These are phyloP conservation scores for Triadica sebifera DNA, from an alignment of 345 rosid genomes.

Conservation along the genomic window DNA sequence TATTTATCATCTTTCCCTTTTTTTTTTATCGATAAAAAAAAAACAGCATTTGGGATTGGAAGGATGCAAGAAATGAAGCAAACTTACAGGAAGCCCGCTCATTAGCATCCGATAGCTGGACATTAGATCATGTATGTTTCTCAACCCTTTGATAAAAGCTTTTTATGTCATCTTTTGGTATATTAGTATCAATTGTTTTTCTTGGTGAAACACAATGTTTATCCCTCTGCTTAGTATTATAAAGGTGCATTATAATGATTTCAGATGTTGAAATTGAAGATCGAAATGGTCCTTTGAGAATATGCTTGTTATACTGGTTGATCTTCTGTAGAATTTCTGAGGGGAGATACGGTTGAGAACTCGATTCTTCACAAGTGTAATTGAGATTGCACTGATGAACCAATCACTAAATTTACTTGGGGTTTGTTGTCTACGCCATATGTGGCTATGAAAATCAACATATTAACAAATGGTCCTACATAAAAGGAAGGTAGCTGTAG, in stretches of 20 bases:
- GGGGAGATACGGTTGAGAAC: too few species aligned
- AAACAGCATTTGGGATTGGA: constrained; percentile 81
- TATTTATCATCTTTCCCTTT: background rate
- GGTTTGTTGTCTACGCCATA: too few species aligned
- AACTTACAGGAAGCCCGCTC: constrained; percentile 75
- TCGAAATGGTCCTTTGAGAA: background rate
- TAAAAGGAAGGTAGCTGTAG: too few species aligned
- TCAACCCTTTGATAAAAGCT: background rate
- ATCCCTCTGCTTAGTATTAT: background rate
- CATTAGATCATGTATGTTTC: constrained; percentile 53
- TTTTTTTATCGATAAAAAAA: background rate
- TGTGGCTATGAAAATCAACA: too few species aligned
- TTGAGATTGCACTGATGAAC: too few species aligned
- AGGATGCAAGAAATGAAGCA: constrained; percentile 51
- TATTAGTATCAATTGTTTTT: background rate
- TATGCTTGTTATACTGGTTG: background rate
- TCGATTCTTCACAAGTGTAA: too few species aligned
- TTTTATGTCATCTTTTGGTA: background rate
- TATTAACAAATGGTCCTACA: too few species aligned
- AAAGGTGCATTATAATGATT: background rate
- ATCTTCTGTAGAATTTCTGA: background rate
- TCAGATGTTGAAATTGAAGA: background rate
- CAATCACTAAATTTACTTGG: too few species aligned
- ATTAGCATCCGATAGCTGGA: constrained; percentile 74
- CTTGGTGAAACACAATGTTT: background rate